A percentile compares a stretch with the other conserved stretches of the same genome.
Conservation (phyloP, 1,284 basidiomycete genomes). For the Ustilago curta region DNA sequence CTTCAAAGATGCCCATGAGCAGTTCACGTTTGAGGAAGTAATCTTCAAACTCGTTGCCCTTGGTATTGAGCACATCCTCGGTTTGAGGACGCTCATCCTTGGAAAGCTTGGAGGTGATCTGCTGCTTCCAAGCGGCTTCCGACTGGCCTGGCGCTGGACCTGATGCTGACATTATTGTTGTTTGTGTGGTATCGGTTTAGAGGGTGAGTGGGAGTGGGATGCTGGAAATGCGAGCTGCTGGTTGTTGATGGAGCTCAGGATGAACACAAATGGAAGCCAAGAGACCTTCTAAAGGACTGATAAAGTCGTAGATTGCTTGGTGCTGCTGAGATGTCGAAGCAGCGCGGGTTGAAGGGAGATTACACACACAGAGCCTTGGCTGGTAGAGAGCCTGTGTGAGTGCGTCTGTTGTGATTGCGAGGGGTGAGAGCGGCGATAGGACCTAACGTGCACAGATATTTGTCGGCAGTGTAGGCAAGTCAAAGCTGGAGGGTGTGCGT, state of each 20-base stretch:
- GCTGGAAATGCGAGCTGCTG: slow-evolving; percentile 10
- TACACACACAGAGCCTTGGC: slow-evolving; percentile 2
- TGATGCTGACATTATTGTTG: slow-evolving; percentile 52
- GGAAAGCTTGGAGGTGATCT: slow-evolving; percentile 48
- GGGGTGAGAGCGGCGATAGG: neutral
- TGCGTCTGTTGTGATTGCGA: neutral
- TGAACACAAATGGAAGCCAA: neutral
- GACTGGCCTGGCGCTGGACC: slow-evolving; percentile 61
- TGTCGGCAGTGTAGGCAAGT: slow-evolving; percentile 37
- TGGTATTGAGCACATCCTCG: slow-evolving; percentile 68
- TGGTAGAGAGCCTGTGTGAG: neutral
- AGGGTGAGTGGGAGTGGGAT: neutral
- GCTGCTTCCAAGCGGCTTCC: slow-evolving; percentile 56
- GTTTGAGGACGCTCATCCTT: slow-evolving; percentile 68
- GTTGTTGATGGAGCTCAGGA: neutral
- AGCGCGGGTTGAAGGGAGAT: neutral
- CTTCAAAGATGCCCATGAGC: slow-evolving; percentile 70
- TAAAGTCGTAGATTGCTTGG: no score
- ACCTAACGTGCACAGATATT: slow-evolving; percentile 46
- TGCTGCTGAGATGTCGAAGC: no score
- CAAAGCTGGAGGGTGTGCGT: neutral
- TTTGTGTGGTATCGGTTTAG: slow-evolving; percentile 1
- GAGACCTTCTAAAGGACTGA: neutral
- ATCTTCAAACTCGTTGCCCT: slow-evolving; percentile 69
- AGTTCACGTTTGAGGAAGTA: slow-evolving; percentile 69